Evolutionary conservation across 352 stramenopile genomes (phyloP).

Genomic region (Globisporangium lucens): DNA sequence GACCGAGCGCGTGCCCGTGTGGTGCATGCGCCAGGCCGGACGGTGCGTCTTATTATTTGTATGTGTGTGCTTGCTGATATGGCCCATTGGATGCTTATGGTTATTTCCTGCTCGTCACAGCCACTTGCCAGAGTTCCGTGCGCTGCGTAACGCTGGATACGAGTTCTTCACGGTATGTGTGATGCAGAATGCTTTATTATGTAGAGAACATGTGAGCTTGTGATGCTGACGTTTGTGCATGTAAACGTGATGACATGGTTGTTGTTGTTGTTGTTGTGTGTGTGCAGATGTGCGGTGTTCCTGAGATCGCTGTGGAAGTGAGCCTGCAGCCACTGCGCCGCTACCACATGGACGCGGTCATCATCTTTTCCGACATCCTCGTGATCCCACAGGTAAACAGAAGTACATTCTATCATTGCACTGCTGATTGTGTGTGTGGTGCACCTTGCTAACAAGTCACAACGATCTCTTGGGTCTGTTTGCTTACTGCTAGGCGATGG

Average conservation of each 20-base stretch:
- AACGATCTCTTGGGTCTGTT: background rate
- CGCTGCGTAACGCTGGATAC: conserved; percentile 76
- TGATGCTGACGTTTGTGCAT: background rate
- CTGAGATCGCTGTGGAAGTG: conserved; percentile 92
- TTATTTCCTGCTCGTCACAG: conserved; percentile 20
- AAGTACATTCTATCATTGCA: background rate
- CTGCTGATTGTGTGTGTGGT: background rate
- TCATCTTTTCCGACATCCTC: conserved; percentile 99
- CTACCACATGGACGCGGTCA: conserved; percentile 95
- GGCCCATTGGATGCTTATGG: background rate
- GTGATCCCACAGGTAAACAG: conserved; percentile 89
- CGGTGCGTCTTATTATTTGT: conserved; percentile 46
- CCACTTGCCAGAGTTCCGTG: conserved; percentile 87
- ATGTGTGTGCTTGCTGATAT: background rate
- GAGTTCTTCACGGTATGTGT: conserved; percentile 84
- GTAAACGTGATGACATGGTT: background rate
- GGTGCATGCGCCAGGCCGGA: conserved; percentile 97
- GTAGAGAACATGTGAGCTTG: background rate
- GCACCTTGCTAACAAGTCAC: background rate
- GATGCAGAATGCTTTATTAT: background rate
- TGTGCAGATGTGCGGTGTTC: conserved; percentile 77
- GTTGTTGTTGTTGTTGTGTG: conserved; percentile 3
- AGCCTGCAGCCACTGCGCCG: conserved; percentile 95
- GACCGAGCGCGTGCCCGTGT: conserved; percentile 92
- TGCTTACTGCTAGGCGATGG: conserved; percentile 67